Percentiles rank a stretch among this genome's conserved stretches.
phyloP scores from a whole-genome alignment of 805 yeast species.

The Kurtzmaniella cleridarum region DNA sequence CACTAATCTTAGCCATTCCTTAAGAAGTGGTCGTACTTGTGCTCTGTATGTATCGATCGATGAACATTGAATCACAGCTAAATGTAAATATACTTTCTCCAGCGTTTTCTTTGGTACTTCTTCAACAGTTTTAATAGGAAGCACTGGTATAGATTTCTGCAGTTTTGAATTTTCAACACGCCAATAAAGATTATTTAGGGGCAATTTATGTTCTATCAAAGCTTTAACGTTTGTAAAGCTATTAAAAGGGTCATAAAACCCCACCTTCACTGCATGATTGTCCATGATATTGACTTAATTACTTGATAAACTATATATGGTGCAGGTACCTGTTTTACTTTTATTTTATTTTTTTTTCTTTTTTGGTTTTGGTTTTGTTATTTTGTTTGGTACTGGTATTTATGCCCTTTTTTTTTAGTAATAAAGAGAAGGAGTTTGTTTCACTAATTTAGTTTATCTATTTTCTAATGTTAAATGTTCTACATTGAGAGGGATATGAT shows the following conservation, averaged over 20 bases:
- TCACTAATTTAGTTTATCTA: too few species aligned
- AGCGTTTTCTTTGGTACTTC: slow-evolving; percentile 47
- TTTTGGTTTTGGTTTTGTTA: too few species aligned
- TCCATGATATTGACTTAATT: background rate
- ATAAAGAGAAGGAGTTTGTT: too few species aligned
- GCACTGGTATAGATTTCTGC: slow-evolving; percentile 55
- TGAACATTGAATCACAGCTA: slow-evolving; percentile 65
- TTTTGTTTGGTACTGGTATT: too few species aligned
- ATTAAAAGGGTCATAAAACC: slow-evolving; percentile 73
- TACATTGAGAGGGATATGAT: too few species aligned
- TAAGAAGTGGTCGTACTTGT: slow-evolving; percentile 74
- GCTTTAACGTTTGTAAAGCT: slow-evolving; percentile 42
- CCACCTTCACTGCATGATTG: slow-evolving; percentile 30
- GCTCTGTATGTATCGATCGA: slow-evolving; percentile 70
- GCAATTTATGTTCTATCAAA: slow-evolving; percentile 43
- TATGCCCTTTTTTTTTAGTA: too few species aligned
- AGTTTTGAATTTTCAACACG: slow-evolving; percentile 44
- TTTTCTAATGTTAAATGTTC: too few species aligned
- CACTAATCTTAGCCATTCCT: slow-evolving; percentile 64
- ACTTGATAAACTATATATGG: too few species aligned
- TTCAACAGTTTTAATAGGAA: slow-evolving; percentile 51
- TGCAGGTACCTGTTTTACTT: too few species aligned
- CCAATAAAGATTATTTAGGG: slow-evolving; percentile 70
- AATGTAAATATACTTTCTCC: slow-evolving; percentile 49
- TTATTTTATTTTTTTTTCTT: too few species aligned